Evolutionary conservation across 2,329 filamentous ascomycete genomes (phyloP).

Genomic region (Colletotrichum horii): DNA sequence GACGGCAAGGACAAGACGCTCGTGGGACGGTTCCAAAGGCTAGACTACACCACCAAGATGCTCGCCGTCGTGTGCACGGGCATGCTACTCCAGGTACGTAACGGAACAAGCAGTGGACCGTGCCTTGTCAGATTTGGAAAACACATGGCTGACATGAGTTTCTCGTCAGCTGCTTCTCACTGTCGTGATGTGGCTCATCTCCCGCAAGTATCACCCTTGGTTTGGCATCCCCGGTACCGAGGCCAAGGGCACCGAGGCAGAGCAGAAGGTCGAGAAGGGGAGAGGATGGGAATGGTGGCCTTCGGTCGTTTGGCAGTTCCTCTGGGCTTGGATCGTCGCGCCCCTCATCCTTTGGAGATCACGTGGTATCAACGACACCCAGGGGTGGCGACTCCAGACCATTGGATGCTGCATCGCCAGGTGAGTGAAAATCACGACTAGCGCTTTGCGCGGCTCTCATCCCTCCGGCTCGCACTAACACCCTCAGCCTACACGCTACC

Average conservation of each 20-base stretch:
- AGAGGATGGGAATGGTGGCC: slow-evolving; percentile 73
- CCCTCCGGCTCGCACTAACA: not conserved
- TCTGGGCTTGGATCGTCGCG: slow-evolving; percentile 68
- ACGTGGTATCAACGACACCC: slow-evolving; percentile 65
- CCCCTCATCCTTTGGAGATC: slow-evolving; percentile 67
- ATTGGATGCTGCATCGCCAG: slow-evolving; percentile 54
- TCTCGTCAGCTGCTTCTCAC: slow-evolving; percentile 58
- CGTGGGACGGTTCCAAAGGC: slow-evolving; percentile 38
- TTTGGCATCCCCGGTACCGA: slow-evolving; percentile 68
- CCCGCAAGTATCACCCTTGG: slow-evolving; percentile 67
- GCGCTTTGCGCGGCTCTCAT: not conserved
- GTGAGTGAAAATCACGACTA: slow-evolving; percentile 33
- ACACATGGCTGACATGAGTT: slow-evolving; percentile 20
- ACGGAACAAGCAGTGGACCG: not conserved
- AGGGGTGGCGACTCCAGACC: slow-evolving; percentile 71
- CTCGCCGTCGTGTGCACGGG: slow-evolving; percentile 56
- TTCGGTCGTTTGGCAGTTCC: slow-evolving; percentile 67
- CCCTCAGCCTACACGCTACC: slow-evolving; percentile 62
- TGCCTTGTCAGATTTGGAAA: not conserved
- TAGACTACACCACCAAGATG: slow-evolving; percentile 54
- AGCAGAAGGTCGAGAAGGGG: slow-evolving; percentile 49
- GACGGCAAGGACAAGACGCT: slow-evolving; percentile 28
- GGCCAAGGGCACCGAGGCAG: slow-evolving; percentile 58
- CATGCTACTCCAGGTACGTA: slow-evolving; percentile 60
- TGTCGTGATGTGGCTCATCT: slow-evolving; percentile 65